Conservation (phyloP, 2,329 filamentous ascomycete species). For the Neobulgaria alba region DNA sequence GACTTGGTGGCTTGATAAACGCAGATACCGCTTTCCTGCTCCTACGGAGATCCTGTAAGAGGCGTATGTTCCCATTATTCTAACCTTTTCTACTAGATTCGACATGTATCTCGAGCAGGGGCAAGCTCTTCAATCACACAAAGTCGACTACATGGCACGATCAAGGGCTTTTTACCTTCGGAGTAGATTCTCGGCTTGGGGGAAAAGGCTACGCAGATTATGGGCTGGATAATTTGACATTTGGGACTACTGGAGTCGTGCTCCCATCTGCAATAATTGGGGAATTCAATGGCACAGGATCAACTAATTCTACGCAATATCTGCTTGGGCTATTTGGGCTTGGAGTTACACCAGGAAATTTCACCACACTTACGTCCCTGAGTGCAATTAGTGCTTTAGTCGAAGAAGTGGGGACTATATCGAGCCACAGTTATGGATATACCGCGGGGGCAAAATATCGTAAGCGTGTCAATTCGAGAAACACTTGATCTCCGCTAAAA, state of each 20-base stretch:
- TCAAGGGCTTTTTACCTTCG: slow-evolving; percentile 36
- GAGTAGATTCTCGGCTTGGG: slow-evolving; percentile 49
- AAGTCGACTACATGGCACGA: slow-evolving; percentile 46
- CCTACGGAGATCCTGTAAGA: too few relatives aligned
- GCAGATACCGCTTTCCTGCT: too few relatives aligned
- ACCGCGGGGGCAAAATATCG: slow-evolving; percentile 69
- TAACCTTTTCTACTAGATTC: slow-evolving; percentile 30
- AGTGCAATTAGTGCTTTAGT: slow-evolving; percentile 49
- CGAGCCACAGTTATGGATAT: slow-evolving; percentile 67
- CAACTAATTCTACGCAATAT: slow-evolving; percentile 47
- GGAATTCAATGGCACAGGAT: slow-evolving; percentile 33
- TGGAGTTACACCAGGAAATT: slow-evolving; percentile 46
- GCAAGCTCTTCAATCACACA: slow-evolving; percentile 46
- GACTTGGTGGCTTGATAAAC: too few relatives aligned
- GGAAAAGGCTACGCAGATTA: slow-evolving; percentile 55
- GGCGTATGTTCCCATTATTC: too few relatives aligned
- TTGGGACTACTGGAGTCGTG: slow-evolving; percentile 27
- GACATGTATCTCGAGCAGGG: slow-evolving; percentile 47
- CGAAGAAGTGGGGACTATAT: slow-evolving; percentile 49
- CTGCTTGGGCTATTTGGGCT: slow-evolving; percentile 48
- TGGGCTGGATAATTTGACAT: slow-evolving; percentile 39
- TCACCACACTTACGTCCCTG: slow-evolving; percentile 40
- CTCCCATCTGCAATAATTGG: slow-evolving; percentile 31
- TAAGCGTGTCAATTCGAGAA: slow-evolving; percentile 31
- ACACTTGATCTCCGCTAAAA: slow-evolving; percentile 27